Percentiles rank a stretch among this genome's conserved stretches.
These are phyloP conservation scores for Cyberlindnera mississippiensis DNA, from an alignment of 805 yeast genomes.

Conservation along the genomic window DNA sequence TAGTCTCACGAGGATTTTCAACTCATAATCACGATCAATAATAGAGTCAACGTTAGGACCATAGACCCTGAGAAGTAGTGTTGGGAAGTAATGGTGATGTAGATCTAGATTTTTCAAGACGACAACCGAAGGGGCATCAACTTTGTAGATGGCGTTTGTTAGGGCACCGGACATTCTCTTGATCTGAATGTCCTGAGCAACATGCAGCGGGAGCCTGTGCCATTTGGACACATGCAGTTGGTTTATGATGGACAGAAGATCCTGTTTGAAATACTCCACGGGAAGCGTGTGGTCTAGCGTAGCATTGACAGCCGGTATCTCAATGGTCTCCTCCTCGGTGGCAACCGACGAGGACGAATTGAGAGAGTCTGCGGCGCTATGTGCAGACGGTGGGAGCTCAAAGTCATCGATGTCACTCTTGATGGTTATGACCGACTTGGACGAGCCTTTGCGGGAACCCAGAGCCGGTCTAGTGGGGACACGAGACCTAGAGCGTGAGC, in stretches of 20 bases:
- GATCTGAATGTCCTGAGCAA: conserved; percentile 45
- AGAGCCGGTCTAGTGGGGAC: conserved; percentile 17
- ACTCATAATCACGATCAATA: conserved; percentile 81
- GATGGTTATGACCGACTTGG: conserved; percentile 13
- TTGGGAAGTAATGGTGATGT: conserved; percentile 44
- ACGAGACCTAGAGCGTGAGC: conserved; percentile 19
- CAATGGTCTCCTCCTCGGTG: conserved; percentile 12
- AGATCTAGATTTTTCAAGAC: conserved; percentile 32
- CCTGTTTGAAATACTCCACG: conserved; percentile 78
- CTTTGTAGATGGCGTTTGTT: conserved; percentile 83
- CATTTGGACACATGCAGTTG: conserved; percentile 71
- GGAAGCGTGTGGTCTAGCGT: conserved; percentile 76
- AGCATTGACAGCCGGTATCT: conserved; percentile 49
- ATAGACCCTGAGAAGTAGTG: conserved; percentile 73
- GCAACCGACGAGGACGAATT: too few species aligned
- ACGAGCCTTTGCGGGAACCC: conserved; percentile 15
- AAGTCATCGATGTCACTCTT: conserved; percentile 8
- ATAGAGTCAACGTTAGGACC: conserved; percentile 84
- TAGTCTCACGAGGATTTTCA: conserved; percentile 66
- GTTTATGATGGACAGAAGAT: conserved; percentile 61
- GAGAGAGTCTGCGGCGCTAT: not conserved
- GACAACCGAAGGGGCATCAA: conserved; percentile 49
- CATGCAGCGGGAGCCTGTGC: conserved; percentile 43
- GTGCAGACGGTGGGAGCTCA: conserved; percentile 9
- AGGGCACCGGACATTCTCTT: conserved; percentile 85